phyloP scores from a whole-genome alignment of 1,284 basidiomycete species.

The Leccinum pallidistipes region DNA sequence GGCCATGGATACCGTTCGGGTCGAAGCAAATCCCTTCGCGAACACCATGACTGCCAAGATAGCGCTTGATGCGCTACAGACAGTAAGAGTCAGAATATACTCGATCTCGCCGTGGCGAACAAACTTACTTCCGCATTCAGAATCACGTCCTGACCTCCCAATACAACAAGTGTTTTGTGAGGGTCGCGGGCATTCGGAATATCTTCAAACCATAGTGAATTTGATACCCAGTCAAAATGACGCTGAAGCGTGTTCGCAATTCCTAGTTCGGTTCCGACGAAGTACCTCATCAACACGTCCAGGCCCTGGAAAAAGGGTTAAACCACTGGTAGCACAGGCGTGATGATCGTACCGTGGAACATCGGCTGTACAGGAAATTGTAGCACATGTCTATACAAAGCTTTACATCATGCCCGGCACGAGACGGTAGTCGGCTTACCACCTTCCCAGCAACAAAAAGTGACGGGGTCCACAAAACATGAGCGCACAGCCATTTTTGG shows the following conservation, averaged over 20 bases:
- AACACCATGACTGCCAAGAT: constrained; percentile 76
- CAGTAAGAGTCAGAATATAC: constrained; percentile 8
- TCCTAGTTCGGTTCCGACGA: constrained; percentile 83
- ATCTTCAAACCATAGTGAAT: constrained; percentile 86
- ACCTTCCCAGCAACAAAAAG: constrained; percentile 90
- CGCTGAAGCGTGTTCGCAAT: constrained; percentile 83
- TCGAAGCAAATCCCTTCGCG: constrained; percentile 71
- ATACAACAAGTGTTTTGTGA: constrained; percentile 61
- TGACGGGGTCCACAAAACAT: constrained; percentile 88
- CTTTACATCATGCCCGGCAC: not conserved
- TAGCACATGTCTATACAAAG: constrained; percentile 72
- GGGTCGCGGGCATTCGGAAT: constrained; percentile 75
- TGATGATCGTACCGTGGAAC: constrained; percentile 48
- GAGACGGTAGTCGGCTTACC: constrained; percentile 42
- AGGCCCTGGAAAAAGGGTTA: constrained; percentile 50
- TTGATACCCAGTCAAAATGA: constrained; percentile 86
- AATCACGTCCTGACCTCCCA: constrained; percentile 82
- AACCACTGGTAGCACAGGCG: constrained; percentile 6
- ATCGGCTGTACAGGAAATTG: constrained; percentile 80
- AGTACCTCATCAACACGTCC: constrained; percentile 82
- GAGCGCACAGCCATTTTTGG: constrained; percentile 70
- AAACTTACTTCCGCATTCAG: constrained; percentile 63
- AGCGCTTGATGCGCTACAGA: constrained; percentile 65
- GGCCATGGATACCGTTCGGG: constrained; percentile 68
- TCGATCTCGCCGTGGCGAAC: not conserved